phyloP scores from a whole-genome alignment of 371 early-diverging fungal species.

The Coemansia sp. region DNA sequence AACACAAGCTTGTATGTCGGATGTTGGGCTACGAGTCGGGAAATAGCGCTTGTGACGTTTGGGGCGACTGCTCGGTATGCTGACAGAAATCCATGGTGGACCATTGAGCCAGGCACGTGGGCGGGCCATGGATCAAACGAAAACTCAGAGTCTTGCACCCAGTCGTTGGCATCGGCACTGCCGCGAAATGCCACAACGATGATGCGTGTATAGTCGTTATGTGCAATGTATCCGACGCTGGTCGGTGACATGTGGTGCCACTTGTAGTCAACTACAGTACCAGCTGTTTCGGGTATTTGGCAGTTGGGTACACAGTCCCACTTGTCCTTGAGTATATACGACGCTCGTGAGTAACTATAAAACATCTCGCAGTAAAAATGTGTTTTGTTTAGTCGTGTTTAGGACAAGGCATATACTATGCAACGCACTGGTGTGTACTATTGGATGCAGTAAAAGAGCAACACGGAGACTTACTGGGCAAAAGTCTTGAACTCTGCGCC shows the following conservation, averaged over 20 bases:
- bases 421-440: too few relatives aligned
- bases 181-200: constrained; percentile 43
- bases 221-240: constrained; percentile 39
- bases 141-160: constrained; percentile 45
- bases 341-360: constrained; percentile 34
- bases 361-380: neutral
- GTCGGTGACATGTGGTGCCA: constrained; percentile 38
- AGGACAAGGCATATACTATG: too few relatives aligned
- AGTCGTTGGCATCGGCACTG: constrained; percentile 32
- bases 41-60: constrained; percentile 12
- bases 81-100: constrained; percentile 47
- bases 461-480: constrained; percentile 13
- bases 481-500: constrained; percentile 43
- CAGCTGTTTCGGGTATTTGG: constrained; percentile 20
- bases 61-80: constrained; percentile 37
- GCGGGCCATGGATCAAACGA: constrained; percentile 36
- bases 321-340: constrained; percentile 17
- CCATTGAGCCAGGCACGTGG: constrained; percentile 33
- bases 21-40: constrained; percentile 15
- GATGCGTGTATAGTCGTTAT: constrained; percentile 26
- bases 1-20: constrained; percentile 42
- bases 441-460: neutral
- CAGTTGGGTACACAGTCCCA: constrained; percentile 36
- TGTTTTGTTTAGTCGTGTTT: too few relatives aligned
- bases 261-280: constrained; percentile 34